These are phyloP conservation scores for Oryza coarctata DNA, from an alignment of 176 grass and related monocot species.

Conservation along the genomic window DNA sequence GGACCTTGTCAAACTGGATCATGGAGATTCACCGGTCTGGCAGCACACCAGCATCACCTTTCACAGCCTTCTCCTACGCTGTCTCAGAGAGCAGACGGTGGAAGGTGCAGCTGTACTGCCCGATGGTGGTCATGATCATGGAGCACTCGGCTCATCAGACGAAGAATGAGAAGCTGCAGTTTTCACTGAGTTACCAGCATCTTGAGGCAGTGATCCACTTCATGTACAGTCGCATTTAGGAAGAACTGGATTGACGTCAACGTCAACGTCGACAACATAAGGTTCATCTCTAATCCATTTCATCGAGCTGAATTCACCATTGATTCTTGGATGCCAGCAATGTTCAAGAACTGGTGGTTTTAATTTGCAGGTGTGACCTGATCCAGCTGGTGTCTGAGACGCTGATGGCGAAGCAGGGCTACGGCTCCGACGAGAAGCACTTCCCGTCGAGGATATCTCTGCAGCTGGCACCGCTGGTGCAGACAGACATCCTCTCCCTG, in stretches of 20 bases:
- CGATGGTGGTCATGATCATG: constrained; percentile 57
- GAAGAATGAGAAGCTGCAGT: constrained; percentile 60
- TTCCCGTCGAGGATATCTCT: constrained; percentile 74
- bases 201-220: constrained; percentile 71
- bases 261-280: constrained; percentile 72
- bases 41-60: background rate
- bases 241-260: constrained; percentile 73
- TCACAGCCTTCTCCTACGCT: constrained; percentile 56
- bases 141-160: constrained; percentile 34
- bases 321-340: background rate
- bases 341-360: too few species aligned
- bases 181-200: constrained; percentile 80
- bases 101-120: constrained; percentile 78
- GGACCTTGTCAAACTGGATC: constrained; percentile 79
- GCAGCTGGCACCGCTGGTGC: constrained; percentile 63
- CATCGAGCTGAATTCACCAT: background rate
- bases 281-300: constrained; percentile 35
- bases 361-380: constrained; percentile 55
- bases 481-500: constrained; percentile 60
- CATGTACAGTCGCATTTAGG: constrained; percentile 45
- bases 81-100: constrained; percentile 53
- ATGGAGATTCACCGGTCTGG: constrained; percentile 38
- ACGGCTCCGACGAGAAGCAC: constrained; percentile 73
- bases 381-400: constrained; percentile 65
- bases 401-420: constrained; percentile 70